Conservation (phyloP, 495 filamentous ascomycete genomes). For the Talaromyces thailandensis region DNA sequence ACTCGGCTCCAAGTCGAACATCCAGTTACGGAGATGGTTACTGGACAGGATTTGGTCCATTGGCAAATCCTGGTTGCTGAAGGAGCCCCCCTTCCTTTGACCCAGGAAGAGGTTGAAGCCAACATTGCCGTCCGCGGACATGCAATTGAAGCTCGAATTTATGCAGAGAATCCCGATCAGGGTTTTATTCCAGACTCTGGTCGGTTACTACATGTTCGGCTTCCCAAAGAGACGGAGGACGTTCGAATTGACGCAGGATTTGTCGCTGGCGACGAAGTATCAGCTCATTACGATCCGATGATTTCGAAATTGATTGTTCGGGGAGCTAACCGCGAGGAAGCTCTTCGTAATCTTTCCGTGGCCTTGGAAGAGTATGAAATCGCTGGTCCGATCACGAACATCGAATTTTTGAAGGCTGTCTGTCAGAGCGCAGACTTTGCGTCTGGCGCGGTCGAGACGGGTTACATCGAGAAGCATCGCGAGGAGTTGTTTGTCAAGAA, state of each 20-base stretch:
- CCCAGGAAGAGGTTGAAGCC: conserved; percentile 71
- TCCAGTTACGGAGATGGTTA: conserved; percentile 95
- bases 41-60: conserved; percentile 85
- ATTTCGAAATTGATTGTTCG: conserved; percentile 96
- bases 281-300: conserved; percentile 97
- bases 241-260: conserved; percentile 92
- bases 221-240: conserved; percentile 56
- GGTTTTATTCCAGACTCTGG: conserved; percentile 94
- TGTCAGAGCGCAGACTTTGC: conserved; percentile 76
- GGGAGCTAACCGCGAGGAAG: conserved; percentile 65
- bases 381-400: conserved; percentile 87
- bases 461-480: conserved; percentile 84
- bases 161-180: conserved; percentile 85
- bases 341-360: conserved; percentile 71
- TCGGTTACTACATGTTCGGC: conserved; percentile 71
- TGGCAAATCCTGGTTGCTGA: conserved; percentile 95
- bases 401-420: conserved; percentile 87
- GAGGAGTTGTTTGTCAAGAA: conserved; percentile 58
- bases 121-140: conserved; percentile 68
- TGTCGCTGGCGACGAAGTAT: conserved; percentile 81
- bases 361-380: conserved; percentile 88
- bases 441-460: conserved; percentile 84
- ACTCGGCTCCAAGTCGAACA: conserved; percentile 95
- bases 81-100: conserved; percentile 76
- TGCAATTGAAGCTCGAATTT: conserved; percentile 92